Base-by-base conservation (phyloP, 2,329 filamentous ascomycete species). In the Neonectria hederae region DNA sequence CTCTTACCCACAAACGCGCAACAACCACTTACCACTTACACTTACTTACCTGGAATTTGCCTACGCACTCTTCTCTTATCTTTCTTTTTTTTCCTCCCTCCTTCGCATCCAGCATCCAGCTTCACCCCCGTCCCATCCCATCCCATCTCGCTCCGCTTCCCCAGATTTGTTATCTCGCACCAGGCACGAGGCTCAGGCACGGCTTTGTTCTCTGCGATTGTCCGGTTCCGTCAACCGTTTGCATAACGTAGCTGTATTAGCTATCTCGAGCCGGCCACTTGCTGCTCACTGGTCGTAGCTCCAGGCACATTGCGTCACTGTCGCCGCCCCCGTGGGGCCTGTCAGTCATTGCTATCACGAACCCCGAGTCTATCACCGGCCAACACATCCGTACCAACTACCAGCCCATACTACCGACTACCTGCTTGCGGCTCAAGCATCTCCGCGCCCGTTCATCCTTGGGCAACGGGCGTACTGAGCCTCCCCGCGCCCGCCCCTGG, bases 161-260 rank as follows among this genome's bases (percentile, higher is more conserved):
- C 72, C 72, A 74, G 72, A 73, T 69, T 74, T 13, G 69, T 74
- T 74, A 74, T 74, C 72, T 74, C 64, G 62, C 66, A 68, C 72
- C 72, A 73, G 64, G 62, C 57, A 46, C 68, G 14, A 62, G 40
- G 51, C 53, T 21, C 38, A 42, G 38, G 38, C 38, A 42, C 38
- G 8, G n/a, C n/a, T 6, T 7, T 49, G 53, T 68, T 65, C 55
- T 28, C 35, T 45, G 56, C 55, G 38, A 51, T 54, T 43, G 46
- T 21, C 52, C 54, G 49, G 65, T 57, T 59, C 63, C 51, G 45
- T 59, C 65, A 61, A 56, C 58, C 54, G 63, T 73, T 74, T 70
- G 72, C 65, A 73, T 74, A 74, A 74, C 72, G 72, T 74, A 65
- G 72, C 67, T 68, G 58, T 73, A 74, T 74, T 74, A 74, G 72